Conservation (phyloP, 352 stramenopile genomes). For the Globisporangium radiosum region DNA sequence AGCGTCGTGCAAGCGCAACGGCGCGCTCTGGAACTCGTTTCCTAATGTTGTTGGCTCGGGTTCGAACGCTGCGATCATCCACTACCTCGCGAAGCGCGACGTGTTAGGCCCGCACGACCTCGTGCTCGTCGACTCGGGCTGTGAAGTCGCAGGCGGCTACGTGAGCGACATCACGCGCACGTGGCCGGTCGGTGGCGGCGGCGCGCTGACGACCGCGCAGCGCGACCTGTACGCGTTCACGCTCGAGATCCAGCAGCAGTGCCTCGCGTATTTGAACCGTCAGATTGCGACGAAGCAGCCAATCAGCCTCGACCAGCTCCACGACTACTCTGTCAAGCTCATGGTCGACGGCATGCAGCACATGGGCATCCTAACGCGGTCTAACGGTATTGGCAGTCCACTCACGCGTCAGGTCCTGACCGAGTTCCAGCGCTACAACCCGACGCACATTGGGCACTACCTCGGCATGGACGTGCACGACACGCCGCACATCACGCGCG, state of each 20-base stretch:
- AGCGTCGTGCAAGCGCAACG: conserved; percentile 60
- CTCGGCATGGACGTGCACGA: conserved; percentile 82
- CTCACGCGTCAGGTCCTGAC: conserved; percentile 28
- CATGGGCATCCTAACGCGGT: conserved; percentile 45
- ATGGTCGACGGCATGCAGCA: conserved; percentile 63
- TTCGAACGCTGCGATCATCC: conserved; percentile 75
- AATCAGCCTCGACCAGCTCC: conserved; percentile 67
- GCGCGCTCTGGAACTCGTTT: conserved; percentile 75
- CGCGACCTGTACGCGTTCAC: conserved; percentile 67
- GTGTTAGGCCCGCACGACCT: conserved; percentile 55
- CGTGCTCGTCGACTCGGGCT: conserved; percentile 81
- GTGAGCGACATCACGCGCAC: conserved; percentile 81
- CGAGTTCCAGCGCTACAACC: conserved; percentile 80
- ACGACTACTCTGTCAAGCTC: conserved; percentile 63
- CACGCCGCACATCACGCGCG: conserved; percentile 62
- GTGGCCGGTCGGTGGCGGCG: conserved; percentile 46
- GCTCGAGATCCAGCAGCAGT: conserved; percentile 73
- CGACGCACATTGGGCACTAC: conserved; percentile 83
- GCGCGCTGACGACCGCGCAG: conserved; percentile 34
- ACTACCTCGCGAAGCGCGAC: conserved; percentile 74
- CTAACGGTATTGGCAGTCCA: conserved; percentile 9
- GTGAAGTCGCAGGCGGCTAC: conserved; percentile 73
- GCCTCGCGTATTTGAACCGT: conserved; percentile 39
- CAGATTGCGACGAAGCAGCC: conserved; percentile 38
- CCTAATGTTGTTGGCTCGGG: conserved; percentile 75